phyloP scores from a whole-genome alignment of 2,329 filamentous ascomycete genomes.

The Verruconis gallopava region DNA sequence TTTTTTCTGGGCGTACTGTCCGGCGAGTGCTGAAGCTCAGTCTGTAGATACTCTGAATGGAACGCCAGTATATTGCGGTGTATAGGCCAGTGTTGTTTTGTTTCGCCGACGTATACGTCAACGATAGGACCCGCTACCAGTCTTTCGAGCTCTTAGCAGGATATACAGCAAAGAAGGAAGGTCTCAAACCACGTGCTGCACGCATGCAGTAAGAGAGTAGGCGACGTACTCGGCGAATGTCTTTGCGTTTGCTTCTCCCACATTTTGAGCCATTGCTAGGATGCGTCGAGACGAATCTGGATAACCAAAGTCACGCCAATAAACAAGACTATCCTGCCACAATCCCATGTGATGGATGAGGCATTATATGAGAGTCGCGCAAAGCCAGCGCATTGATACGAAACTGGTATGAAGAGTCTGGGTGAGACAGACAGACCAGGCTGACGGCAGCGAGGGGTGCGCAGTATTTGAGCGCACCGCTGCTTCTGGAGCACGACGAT shows the following conservation, averaged over 20 bases:
- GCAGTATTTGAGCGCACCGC: too few relatives aligned
- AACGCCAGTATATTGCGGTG: slow-evolving; percentile 41
- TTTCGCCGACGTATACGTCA: slow-evolving; percentile 36
- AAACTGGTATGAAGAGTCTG: background rate
- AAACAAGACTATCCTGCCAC: slow-evolving; percentile 11
- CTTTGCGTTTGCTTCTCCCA: slow-evolving; percentile 9
- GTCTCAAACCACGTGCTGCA: background rate
- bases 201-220: background rate
- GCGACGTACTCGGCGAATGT: slow-evolving; percentile 11
- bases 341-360: slow-evolving; percentile 9
- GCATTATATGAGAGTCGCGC: background rate
- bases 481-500: too few relatives aligned
- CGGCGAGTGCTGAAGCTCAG: slow-evolving; percentile 20
- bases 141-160: slow-evolving; percentile 26
- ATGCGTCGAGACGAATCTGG: slow-evolving; percentile 2
- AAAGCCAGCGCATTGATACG: slow-evolving; percentile 1
- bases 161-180: background rate
- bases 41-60: slow-evolving; percentile 35
- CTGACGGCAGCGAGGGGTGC: too few relatives aligned
- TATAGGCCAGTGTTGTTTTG: slow-evolving; percentile 35
- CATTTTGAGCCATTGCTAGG: slow-evolving; percentile 8
- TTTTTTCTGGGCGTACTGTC: slow-evolving; percentile 20
- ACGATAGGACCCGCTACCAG: slow-evolving; percentile 39
- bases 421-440: too few relatives aligned
- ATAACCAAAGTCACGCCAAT: slow-evolving; percentile 11